Base-by-base conservation (phyloP, 2,329 filamentous ascomycete species). In the Cercospora berteroae region DNA sequence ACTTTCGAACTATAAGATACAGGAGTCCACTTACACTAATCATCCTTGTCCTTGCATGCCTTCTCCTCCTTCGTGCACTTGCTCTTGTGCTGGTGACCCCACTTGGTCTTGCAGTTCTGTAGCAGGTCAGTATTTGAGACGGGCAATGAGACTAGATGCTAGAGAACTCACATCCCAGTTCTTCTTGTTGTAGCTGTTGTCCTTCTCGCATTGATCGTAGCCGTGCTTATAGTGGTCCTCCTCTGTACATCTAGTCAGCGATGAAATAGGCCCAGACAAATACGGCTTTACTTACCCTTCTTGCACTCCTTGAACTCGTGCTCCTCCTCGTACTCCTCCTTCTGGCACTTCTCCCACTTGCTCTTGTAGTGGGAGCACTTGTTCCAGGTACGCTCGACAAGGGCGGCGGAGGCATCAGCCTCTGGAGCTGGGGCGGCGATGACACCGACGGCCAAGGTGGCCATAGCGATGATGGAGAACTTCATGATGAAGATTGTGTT, bases 291-390 rank as follows among this genome's bases (percentile, higher is more conserved):
- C 58, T 25, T 25, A 50, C 59, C 61, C 55, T 64, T 64, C 36
- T 64, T 58, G 62, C 62, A 64, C 9, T 39, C 42, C 20, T 64
- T 23, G 55, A 59, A 64, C 23, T 64, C 62, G 20, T 57, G 39
- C 62, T 64, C 57, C 25, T 61, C 20, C 59, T 61, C 42, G 39
- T 61, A 12, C 42, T 25, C 59, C 9, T 61, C 59, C 39, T 61
- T 61, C 23, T 61, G n/a, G 62, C 48, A 64, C 9, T 64, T 59
- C 9, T 64, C 62, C n/a, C 36, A 64, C 50, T 44, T 31, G 23
- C 16, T 58, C 52, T 58, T 64, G 52, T 50, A 44, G 9, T 31
- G 20, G 3, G 33, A 31, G 39, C 59, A 61, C 25, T 61, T 44
- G 36, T 61, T 39, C 36, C n/a, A 59, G 36, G 62, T 64, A 29